A percentile compares a stretch with the other conserved stretches of the same genome.
These are phyloP conservation scores for Russula abietina DNA, from an alignment of 768 basidiomycete genomes.

Conservation along the genomic window DNA sequence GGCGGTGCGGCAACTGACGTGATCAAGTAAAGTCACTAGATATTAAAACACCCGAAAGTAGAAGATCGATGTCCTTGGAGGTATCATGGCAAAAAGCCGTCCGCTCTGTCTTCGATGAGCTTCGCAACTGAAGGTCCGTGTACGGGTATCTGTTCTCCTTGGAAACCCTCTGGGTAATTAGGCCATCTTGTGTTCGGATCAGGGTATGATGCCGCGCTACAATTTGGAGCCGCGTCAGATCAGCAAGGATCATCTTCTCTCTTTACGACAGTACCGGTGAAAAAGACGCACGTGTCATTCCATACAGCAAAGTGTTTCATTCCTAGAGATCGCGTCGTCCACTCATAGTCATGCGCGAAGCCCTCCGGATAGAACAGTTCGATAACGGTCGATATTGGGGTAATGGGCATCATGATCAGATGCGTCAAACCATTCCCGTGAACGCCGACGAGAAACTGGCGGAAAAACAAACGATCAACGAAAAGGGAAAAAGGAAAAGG, in stretches of 20 bases:
- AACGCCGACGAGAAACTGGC: conserved; percentile 24
- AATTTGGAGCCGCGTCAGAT: neutral
- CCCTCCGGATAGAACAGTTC: conserved; percentile 79
- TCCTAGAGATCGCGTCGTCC: conserved; percentile 69
- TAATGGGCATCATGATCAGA: conserved; percentile 77
- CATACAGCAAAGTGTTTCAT: conserved; percentile 73
- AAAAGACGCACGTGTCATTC: conserved; percentile 58
- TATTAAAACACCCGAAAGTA: neutral
- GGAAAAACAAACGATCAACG: neutral
- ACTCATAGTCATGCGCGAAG: conserved; percentile 84
- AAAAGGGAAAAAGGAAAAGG: neutral
- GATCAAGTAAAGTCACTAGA: neutral
- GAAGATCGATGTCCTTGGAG: neutral
- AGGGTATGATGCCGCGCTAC: conserved; percentile 38
- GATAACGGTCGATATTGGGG: conserved; percentile 70
- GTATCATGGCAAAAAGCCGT: conserved; percentile 28
- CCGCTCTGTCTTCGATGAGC: conserved; percentile 66
- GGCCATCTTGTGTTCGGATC: conserved; percentile 52
- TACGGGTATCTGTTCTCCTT: conserved; percentile 70
- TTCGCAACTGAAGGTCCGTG: conserved; percentile 57
- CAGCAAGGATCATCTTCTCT: neutral
- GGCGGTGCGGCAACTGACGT: neutral
- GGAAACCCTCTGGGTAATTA: conserved; percentile 80
- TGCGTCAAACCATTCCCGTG: conserved; percentile 75
- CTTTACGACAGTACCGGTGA: conserved; percentile 17